phyloP scores from a whole-genome alignment of 495 filamentous ascomycete genomes.

The Tuber brumale region DNA sequence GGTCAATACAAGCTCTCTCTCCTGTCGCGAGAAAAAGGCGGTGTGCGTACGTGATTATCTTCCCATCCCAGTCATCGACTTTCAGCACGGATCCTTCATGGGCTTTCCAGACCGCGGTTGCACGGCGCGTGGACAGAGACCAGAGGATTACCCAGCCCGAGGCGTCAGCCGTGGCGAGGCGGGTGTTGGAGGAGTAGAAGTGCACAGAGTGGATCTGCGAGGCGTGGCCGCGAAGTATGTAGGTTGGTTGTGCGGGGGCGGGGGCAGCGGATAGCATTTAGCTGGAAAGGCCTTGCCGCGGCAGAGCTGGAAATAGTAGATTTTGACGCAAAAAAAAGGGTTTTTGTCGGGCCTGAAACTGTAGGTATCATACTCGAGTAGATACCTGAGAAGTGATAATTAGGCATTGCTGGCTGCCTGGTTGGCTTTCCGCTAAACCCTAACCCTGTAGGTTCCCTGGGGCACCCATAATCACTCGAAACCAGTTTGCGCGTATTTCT shows the following conservation, averaged over 20 bases:
- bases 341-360: too few species aligned
- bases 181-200: conserved; percentile 65
- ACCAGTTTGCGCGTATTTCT: too few species aligned
- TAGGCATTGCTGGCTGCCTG: too few species aligned
- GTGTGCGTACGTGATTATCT: conserved; percentile 65
- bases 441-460: too few species aligned
- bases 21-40: conserved; percentile 24
- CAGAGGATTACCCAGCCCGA: conserved; percentile 85
- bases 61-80: conserved; percentile 59
- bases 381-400: too few species aligned
- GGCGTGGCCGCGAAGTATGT: conserved; percentile 81
- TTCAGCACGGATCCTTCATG: conserved; percentile 75
- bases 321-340: too few species aligned
- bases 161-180: conserved; percentile 79
- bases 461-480: too few species aligned
- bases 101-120: conserved; percentile 78
- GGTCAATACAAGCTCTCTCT: neutral
- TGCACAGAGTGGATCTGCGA: conserved; percentile 70
- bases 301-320: too few species aligned
- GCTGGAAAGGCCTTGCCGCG: neutral
- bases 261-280: neutral
- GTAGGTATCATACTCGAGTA: too few species aligned
- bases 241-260: conserved; percentile 67
- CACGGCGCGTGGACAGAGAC: conserved; percentile 73
- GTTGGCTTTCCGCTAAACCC: too few species aligned